Evolutionary conservation across 768 basidiomycete genomes (phyloP).

Genomic region (Mycena crocata): DNA sequence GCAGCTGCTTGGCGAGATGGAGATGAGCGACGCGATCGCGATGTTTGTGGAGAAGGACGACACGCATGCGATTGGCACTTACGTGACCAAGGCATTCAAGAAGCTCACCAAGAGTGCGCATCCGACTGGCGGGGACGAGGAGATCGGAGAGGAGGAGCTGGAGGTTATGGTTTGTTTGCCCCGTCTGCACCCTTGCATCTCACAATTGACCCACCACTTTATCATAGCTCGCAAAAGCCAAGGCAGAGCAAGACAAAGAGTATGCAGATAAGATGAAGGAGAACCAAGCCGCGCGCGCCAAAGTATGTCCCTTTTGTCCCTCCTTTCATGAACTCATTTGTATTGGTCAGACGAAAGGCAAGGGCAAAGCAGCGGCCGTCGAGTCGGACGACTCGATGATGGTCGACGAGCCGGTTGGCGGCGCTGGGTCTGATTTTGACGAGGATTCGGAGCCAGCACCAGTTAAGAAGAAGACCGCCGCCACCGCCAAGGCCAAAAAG

Average conservation of each 20-base stretch:
- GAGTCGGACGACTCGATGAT: slow-evolving; percentile 83
- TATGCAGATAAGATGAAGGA: slow-evolving; percentile 61
- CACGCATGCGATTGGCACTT: slow-evolving; percentile 87
- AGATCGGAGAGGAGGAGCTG: slow-evolving; percentile 78
- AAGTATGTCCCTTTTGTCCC: slow-evolving; percentile 46
- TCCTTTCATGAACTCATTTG: not conserved
- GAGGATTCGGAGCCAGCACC: slow-evolving; percentile 62
- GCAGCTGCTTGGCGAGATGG: slow-evolving; percentile 89
- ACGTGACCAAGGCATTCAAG: slow-evolving; percentile 71
- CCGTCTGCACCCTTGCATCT: not conserved
- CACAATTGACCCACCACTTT: too few species aligned
- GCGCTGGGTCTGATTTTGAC: slow-evolving; percentile 65
- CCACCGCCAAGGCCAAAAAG: slow-evolving; percentile 49
- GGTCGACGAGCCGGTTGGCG: slow-evolving; percentile 70
- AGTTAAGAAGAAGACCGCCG: slow-evolving; percentile 56
- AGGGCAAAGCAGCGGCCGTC: slow-evolving; percentile 54
- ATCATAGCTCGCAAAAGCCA: slow-evolving; percentile 78
- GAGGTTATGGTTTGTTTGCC: slow-evolving; percentile 71
- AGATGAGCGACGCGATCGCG: slow-evolving; percentile 95
- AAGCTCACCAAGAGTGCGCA: slow-evolving; percentile 75
- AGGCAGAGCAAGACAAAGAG: slow-evolving; percentile 74
- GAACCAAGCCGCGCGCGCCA: slow-evolving; percentile 54
- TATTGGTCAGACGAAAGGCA: slow-evolving; percentile 60
- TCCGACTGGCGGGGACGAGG: slow-evolving; percentile 57
- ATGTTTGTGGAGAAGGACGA: slow-evolving; percentile 98